These are phyloP conservation scores for Achlya hypogyna DNA, from an alignment of 352 stramenopile genomes.

Conservation along the genomic window DNA sequence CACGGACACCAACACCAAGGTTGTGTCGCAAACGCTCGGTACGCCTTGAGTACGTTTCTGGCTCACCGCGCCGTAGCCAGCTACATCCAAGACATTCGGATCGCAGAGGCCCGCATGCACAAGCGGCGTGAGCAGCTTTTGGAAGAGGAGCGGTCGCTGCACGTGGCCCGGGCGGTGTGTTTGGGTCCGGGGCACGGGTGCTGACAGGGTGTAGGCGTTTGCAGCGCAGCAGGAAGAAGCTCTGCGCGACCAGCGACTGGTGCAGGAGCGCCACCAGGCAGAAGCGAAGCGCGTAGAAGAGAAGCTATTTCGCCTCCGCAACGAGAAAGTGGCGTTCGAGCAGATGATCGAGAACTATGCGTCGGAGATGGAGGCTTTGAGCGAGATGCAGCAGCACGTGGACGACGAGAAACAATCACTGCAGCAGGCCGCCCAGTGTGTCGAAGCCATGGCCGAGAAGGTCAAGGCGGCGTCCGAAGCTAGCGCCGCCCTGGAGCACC, in stretches of 20 bases:
- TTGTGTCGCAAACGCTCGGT: constrained; percentile 35
- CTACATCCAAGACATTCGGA: constrained; percentile 35
- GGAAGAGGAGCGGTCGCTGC: constrained; percentile 38
- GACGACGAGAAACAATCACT: constrained; percentile 27
- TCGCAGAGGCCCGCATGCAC: constrained; percentile 34
- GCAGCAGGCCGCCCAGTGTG: constrained; percentile 19
- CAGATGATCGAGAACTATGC: constrained; percentile 36
- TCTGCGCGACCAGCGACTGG: constrained; percentile 28
- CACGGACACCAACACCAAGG: constrained; percentile 32
- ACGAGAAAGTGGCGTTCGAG: constrained; percentile 36
- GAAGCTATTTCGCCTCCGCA: constrained; percentile 33
- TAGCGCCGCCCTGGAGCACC: constrained; percentile 1
- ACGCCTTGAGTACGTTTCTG: constrained; percentile 1
- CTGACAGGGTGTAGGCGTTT: constrained; percentile 22
- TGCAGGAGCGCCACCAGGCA: constrained; percentile 26
- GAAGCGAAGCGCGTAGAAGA: constrained; percentile 41
- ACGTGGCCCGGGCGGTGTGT: constrained; percentile 33
- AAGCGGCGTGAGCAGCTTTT: constrained; percentile 32
- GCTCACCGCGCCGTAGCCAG: neutral
- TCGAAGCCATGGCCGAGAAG: constrained; percentile 23
- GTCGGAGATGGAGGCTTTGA: constrained; percentile 34
- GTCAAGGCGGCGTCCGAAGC: constrained; percentile 19
- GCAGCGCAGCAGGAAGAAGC: constrained; percentile 42
- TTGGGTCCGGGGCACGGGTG: too few relatives aligned
- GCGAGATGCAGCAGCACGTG: constrained; percentile 25